A percentile compares a stretch with the other conserved stretches of the same genome.
Conservation (phyloP, 805 yeast species). For the Hanseniaspora occidentalis region DNA sequence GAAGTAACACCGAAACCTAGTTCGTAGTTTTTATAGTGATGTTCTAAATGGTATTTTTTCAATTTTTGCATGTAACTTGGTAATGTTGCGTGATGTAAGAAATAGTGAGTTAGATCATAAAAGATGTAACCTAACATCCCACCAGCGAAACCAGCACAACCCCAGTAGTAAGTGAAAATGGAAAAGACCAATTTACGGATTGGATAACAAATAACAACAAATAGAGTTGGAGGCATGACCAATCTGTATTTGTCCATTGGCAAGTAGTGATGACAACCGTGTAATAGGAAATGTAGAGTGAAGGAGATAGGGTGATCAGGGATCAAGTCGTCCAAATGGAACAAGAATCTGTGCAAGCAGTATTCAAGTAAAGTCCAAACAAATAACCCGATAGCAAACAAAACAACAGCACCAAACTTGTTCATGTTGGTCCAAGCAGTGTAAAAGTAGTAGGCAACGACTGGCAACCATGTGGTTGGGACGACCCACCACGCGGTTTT, state of each 20-base stretch:
- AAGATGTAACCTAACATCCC: conserved; percentile 87
- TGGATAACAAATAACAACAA: conserved; percentile 61
- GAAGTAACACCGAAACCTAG: conserved; percentile 94
- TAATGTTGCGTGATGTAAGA: conserved; percentile 76
- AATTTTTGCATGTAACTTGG: conserved; percentile 67
- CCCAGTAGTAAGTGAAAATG: conserved; percentile 68
- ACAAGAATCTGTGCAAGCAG: conserved; percentile 74
- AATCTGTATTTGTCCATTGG: conserved; percentile 93
- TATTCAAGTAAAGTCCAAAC: conserved; percentile 94
- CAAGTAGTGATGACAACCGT: conserved; percentile 92
- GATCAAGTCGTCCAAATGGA: conserved; percentile 79
- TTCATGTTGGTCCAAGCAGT: conserved; percentile 42
- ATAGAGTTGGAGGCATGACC: conserved; percentile 93
- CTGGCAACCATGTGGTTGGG: conserved; percentile 81
- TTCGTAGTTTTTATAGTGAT: conserved; percentile 94
- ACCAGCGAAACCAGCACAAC: conserved; percentile 91
- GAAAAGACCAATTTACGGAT: conserved; percentile 67
- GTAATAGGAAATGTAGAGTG: conserved; percentile 78
- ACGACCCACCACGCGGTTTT: conserved; percentile 92
- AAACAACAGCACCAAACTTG: conserved; percentile 32
- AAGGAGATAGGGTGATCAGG: conserved; percentile 71
- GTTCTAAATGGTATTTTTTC: conserved; percentile 89
- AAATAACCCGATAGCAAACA: conserved; percentile 71
- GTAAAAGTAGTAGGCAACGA: conserved; percentile 49
- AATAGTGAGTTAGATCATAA: conserved; percentile 91